Conservation (phyloP, 352 stramenopile species). For the Phytophthora crassamura region DNA sequence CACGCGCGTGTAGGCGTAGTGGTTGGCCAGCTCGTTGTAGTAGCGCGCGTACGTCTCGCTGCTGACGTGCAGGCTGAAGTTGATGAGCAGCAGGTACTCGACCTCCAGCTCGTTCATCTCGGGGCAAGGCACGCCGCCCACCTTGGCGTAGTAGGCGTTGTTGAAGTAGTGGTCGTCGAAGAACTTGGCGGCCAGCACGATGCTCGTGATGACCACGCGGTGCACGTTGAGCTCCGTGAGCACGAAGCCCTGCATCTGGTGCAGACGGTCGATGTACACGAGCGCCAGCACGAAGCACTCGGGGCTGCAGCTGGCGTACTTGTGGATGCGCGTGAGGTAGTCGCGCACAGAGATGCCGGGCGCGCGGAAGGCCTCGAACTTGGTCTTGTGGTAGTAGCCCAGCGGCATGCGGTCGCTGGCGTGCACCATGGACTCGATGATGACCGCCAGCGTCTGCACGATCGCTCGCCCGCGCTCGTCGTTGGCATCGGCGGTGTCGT, state of each 20-base stretch:
- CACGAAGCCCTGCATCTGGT: slow-evolving; percentile 96
- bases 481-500: slow-evolving; percentile 60
- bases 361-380: slow-evolving; percentile 88
- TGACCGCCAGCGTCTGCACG: slow-evolving; percentile 77
- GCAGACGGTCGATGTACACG: slow-evolving; percentile 99
- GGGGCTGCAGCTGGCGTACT: slow-evolving; percentile 98
- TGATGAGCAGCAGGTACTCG: slow-evolving; percentile 98
- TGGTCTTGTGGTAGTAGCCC: slow-evolving; percentile 71
- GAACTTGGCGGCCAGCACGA: slow-evolving; percentile 99
- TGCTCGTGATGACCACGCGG: slow-evolving; percentile 96
- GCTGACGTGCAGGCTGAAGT: slow-evolving; percentile 98
- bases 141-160: slow-evolving; percentile 99
- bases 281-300: slow-evolving; percentile 99
- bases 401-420: slow-evolving; percentile 59
- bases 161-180: slow-evolving; percentile 99
- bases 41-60: slow-evolving; percentile 91
- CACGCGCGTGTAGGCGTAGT: slow-evolving; percentile 80
- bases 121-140: slow-evolving; percentile 91
- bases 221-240: slow-evolving; percentile 98
- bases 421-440: slow-evolving; percentile 85
- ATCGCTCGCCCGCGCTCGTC: slow-evolving; percentile 83
- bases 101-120: slow-evolving; percentile 99
- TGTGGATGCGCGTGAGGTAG: slow-evolving; percentile 94
- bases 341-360: slow-evolving; percentile 85
- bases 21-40: slow-evolving; percentile 90